Evolutionary conservation across 352 stramenopile genomes (phyloP).

Genomic region (Phytophthora megakarya): DNA sequence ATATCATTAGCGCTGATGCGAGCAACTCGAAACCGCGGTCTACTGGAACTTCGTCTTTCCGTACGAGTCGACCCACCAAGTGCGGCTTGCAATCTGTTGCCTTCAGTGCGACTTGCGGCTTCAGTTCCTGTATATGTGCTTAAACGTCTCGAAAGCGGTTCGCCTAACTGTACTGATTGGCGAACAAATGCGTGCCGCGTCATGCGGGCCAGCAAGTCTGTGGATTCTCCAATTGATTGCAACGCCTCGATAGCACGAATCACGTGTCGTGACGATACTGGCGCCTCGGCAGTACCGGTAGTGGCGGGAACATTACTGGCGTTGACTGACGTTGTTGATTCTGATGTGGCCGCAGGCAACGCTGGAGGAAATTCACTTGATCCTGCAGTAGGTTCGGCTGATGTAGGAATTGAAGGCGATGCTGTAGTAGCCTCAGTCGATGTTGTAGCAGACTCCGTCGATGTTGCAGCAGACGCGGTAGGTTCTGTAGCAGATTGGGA

Average conservation of each 20-base stretch:
- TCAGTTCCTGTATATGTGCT: background rate
- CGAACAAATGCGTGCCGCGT: conserved; percentile 58
- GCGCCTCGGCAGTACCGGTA: background rate
- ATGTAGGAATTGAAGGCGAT: too few relatives aligned
- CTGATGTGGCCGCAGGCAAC: too few relatives aligned
- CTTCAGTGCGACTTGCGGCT: background rate
- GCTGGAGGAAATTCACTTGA: too few relatives aligned
- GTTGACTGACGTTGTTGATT: too few relatives aligned
- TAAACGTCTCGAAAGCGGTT: conserved; percentile 25
- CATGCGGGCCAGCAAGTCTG: conserved; percentile 52
- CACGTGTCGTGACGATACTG: conserved; percentile 28
- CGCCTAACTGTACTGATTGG: conserved; percentile 36
- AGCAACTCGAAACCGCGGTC: conserved; percentile 30
- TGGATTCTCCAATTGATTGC: conserved; percentile 58
- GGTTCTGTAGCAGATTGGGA: background rate
- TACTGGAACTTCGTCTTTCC: conserved; percentile 10
- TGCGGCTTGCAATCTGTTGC: conserved; percentile 9
- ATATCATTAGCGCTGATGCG: conserved; percentile 24
- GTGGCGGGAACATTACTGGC: background rate
- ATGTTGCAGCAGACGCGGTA: background rate
- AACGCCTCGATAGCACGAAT: conserved; percentile 59
- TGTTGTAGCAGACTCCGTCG: background rate
- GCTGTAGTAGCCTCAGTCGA: background rate
- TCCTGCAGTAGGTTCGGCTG: too few relatives aligned
- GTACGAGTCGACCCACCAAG: conserved; percentile 17